A percentile compares a stretch with the other conserved stretches of the same genome.
phyloP scores from a whole-genome alignment of 768 basidiomycete genomes.

The Suillus bovinus region DNA sequence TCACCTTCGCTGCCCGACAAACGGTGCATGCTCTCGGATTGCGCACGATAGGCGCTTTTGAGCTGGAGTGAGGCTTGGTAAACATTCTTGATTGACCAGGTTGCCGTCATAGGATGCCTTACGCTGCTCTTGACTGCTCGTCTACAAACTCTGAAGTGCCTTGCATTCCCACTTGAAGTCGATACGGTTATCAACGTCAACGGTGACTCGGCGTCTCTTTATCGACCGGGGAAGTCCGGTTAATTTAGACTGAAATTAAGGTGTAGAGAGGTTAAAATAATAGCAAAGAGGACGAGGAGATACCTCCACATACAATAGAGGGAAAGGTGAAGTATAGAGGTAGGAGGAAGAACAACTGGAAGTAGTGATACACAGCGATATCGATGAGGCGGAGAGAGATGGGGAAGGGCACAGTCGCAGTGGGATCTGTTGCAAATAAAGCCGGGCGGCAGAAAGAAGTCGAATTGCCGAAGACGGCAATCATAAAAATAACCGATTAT shows the following conservation, averaged over 20 bases:
- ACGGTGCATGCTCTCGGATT: conserved; percentile 76
- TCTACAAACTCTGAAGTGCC: conserved; percentile 27
- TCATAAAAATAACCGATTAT: conserved; percentile 34
- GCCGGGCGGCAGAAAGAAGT: conserved; percentile 38
- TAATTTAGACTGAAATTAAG: conserved; percentile 38
- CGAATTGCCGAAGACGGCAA: conserved; percentile 40
- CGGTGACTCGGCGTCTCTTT: conserved; percentile 42
- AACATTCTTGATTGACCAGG: conserved; percentile 15
- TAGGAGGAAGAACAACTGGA: conserved; percentile 10
- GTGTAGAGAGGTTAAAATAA: conserved; percentile 16
- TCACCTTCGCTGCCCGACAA: conserved; percentile 81
- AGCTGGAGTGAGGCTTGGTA: conserved; percentile 24
- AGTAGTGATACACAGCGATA: conserved; percentile 22
- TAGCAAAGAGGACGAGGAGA: conserved; percentile 7
- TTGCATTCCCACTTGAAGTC: conserved; percentile 27
- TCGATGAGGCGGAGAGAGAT: conserved; percentile 32
- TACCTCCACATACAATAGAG: not conserved
- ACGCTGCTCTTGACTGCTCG: conserved; percentile 32
- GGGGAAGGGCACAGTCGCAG: conserved; percentile 31
- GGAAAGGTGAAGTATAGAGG: not conserved
- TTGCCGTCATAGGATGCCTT: conserved; percentile 10
- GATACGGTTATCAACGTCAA: conserved; percentile 39
- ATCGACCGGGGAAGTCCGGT: conserved; percentile 42
- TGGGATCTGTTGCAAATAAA: conserved; percentile 43
- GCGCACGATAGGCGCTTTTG: conserved; percentile 46